Conservation (phyloP, 1,284 basidiomycete species). For the Pholiota adiposa region DNA sequence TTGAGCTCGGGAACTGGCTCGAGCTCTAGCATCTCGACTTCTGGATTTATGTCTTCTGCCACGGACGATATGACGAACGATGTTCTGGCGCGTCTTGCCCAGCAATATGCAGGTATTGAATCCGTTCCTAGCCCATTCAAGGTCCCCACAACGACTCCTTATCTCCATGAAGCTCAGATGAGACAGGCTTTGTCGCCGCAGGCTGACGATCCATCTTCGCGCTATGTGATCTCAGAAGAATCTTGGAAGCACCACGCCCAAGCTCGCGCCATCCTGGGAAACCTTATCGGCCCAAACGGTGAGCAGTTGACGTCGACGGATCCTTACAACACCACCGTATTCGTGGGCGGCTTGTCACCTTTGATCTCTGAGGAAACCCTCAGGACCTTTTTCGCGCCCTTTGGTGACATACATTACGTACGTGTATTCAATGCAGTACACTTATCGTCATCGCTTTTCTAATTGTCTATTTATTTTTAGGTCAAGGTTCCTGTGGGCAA, state of each 20-base stretch:
- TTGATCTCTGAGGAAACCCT: conserved; percentile 88
- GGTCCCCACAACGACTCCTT: conserved; percentile 30
- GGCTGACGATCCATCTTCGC: conserved; percentile 40
- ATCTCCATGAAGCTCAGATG: conserved; percentile 32
- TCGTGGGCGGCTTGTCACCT: conserved; percentile 87
- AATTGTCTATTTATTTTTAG: conserved; percentile 40
- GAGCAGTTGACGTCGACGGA: conserved; percentile 85
- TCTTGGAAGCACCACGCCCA: conserved; percentile 84
- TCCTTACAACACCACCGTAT: conserved; percentile 92
- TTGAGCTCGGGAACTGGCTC: conserved; percentile 53
- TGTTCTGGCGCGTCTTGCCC: conserved; percentile 48
- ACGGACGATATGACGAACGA: conserved; percentile 55
- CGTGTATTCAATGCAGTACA: conserved; percentile 26
- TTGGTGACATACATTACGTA: conserved; percentile 92
- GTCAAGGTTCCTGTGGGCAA: conserved; percentile 96
- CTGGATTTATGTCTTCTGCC: conserved; percentile 45
- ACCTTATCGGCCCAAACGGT: conserved; percentile 81
- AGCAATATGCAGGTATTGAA: conserved; percentile 48
- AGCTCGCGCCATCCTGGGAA: conserved; percentile 77
- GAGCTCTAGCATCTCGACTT: conserved; percentile 50
- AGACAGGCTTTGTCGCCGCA: conserved; percentile 37
- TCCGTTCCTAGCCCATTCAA: conserved; percentile 29
- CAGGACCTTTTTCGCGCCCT: conserved; percentile 86
- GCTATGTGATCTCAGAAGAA: conserved; percentile 68
- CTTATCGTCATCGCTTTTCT: conserved; percentile 7